Evolutionary conservation across 1,284 basidiomycete species (phyloP), one percentile per base, ranked within the genome.

Genomic region (Trichosporon asahii): DNA sequence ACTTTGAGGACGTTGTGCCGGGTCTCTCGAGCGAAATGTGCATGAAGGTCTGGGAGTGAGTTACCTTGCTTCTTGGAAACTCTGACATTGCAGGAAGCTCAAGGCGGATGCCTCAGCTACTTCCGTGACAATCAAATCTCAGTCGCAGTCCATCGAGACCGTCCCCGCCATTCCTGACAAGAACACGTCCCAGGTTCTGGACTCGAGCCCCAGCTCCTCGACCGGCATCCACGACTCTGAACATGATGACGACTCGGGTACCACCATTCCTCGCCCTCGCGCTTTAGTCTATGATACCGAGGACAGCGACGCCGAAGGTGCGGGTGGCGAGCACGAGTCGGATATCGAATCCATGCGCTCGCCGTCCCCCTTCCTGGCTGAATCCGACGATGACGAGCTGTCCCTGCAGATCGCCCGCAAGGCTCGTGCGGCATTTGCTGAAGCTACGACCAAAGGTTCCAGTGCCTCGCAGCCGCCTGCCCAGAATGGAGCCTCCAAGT

Each of bases 1-100:
- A 61, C 29, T 61, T 61, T 61, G 27, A 61, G 29, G 23, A 61
- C 29, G 57, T 61, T 3, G 57, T 61, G 2, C 57, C 57, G 3
- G 57, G 57, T 2, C 21, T 61, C 57, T 61, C 57, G 3, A 15
- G 29, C 29, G 57, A 61, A 31, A 61, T 31, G 15, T 61, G 57
- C n/a, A 15, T 61, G 27, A 61, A 61, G 57, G 57, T 61, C 57
- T 61, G 57, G 57, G 29, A 61, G 57, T 61, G 27, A 29, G 57
- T 60, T 44, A 4, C n/a, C 8, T 7, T 5, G n/a, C 15, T n/a
- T 1, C 6, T 7, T 31, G 6, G 23, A 12, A 11, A 18, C 15
- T 21, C 57, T 61, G 9, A 61, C 57, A 7, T 1, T 9, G 2
- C 29, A 61, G 57, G 29, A 61, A 61, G 29, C 29, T 29, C 29